A percentile compares a stretch with the other conserved stretches of the same genome.
These are phyloP conservation scores for Ailanthus altissimus DNA, from an alignment of 345 rosid species.

Conservation along the genomic window DNA sequence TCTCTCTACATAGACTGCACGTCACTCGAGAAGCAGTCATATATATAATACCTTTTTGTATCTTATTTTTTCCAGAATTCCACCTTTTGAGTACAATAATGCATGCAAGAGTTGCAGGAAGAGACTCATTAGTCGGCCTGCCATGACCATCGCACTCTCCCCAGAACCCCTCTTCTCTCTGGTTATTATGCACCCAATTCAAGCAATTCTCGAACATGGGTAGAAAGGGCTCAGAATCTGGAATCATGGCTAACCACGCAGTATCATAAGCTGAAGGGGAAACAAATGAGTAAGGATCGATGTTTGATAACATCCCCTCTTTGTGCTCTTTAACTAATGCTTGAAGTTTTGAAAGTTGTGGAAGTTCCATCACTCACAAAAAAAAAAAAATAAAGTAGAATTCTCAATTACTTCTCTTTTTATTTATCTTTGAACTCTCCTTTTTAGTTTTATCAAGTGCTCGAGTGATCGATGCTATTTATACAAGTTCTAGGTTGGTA, in stretches of 20 bases:
- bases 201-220: conserved; percentile 61
- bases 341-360: conserved; percentile 7
- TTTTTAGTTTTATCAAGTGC: background rate
- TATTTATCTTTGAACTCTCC: background rate
- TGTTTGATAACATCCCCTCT: conserved; percentile 21
- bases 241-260: conserved; percentile 65
- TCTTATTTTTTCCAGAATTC: conserved; percentile 30
- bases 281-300: conserved; percentile 34
- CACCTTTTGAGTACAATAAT: conserved; percentile 52
- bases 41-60: conserved; percentile 34
- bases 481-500: background rate
- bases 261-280: conserved; percentile 59
- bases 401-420: background rate
- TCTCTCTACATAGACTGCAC: no score
- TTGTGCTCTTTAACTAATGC: conserved; percentile 37
- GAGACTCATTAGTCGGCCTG: conserved; percentile 34
- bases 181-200: conserved; percentile 59
- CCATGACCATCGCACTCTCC: conserved; percentile 39
- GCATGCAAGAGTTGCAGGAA: conserved; percentile 57
- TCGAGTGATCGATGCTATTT: conserved; percentile 3
- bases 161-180: conserved; percentile 54
- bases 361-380: conserved; percentile 16
- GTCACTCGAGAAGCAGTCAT: no score
- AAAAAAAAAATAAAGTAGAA: background rate
- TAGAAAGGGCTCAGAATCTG: conserved; percentile 19